Conservation (phyloP, 225 moss, liverwort and hornwort species). For the Bryoerythrophyllum caledonicum region DNA sequence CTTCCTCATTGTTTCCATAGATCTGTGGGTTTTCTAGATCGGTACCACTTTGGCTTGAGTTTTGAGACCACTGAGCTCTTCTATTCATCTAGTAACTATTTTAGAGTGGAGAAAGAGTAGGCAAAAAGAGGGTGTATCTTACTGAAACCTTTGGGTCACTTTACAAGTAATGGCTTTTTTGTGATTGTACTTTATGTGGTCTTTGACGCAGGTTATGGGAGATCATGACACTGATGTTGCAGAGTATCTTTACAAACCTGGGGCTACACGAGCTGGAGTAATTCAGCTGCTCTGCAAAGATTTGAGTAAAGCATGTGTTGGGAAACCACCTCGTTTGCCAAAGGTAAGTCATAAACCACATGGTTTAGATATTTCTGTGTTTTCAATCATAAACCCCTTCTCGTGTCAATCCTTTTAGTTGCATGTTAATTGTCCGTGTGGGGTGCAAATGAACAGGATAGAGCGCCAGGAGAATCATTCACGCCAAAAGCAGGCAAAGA, state of each 20-base stretch:
- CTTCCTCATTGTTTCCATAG: not conserved
- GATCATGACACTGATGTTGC: conserved; percentile 97
- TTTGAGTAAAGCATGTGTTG: conserved; percentile 81
- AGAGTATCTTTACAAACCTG: conserved; percentile 77
- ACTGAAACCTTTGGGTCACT: too few species aligned
- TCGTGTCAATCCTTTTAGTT: not conserved
- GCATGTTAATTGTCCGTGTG: not conserved
- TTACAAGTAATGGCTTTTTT: not conserved
- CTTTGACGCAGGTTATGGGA: conserved; percentile 79
- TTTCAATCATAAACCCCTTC: not conserved
- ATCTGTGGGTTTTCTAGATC: not conserved
- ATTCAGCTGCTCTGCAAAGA: conserved; percentile 85
- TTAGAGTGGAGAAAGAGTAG: too few species aligned
- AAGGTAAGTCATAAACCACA: conserved; percentile 50
- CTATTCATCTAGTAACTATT: too few species aligned
- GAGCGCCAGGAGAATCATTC: conserved; percentile 74
- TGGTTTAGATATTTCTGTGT: not conserved
- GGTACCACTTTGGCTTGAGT: not conserved
- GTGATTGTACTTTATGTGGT: conserved; percentile 12
- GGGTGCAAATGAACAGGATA: conserved; percentile 56
- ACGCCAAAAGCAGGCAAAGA: conserved; percentile 76
- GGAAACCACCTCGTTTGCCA: conserved; percentile 73
- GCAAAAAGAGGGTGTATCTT: too few species aligned
- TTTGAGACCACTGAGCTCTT: too few species aligned
- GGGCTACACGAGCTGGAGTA: conserved; percentile 67